These are phyloP conservation scores for Paramecium pentaurelia DNA, from an alignment of 73 alveolate species.

Conservation along the genomic window DNA sequence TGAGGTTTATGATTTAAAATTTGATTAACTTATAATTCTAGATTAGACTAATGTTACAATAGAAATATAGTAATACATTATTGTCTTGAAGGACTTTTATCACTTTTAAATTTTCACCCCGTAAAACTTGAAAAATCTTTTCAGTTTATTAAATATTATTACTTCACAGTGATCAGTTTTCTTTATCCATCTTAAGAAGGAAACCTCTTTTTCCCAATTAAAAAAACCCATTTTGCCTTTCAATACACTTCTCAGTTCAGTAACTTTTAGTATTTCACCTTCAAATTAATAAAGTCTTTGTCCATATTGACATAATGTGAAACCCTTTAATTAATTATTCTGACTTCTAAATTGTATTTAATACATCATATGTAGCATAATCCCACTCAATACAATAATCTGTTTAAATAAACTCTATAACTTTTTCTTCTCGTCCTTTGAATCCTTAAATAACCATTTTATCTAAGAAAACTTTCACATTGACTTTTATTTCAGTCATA, in stretches of 20 bases:
- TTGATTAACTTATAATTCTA: not conserved
- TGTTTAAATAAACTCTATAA: not conserved
- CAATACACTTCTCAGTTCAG: not conserved
- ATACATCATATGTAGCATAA: not conserved
- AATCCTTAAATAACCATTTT: not conserved
- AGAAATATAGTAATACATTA: not conserved
- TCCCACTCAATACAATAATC: not conserved
- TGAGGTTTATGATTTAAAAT: not conserved
- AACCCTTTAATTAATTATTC: not conserved
- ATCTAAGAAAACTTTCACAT: not conserved
- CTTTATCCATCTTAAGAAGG: not conserved
- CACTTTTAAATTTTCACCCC: conserved; percentile 17
- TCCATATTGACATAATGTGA: not conserved
- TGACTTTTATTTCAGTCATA: not conserved
- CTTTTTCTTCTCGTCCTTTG: not conserved
- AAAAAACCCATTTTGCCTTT: not conserved
- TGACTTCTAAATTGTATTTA: not conserved
- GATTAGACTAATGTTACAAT: not conserved
- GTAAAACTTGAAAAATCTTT: not conserved
- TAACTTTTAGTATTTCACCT: not conserved
- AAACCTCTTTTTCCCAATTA: not conserved
- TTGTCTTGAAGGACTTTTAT: not conserved
- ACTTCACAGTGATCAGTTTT: not conserved
- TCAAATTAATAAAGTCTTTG: not conserved
- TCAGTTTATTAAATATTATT: not conserved